These are phyloP conservation scores for Wakefieldia striispora DNA, from an alignment of 768 basidiomycete species.

Conservation along the genomic window DNA sequence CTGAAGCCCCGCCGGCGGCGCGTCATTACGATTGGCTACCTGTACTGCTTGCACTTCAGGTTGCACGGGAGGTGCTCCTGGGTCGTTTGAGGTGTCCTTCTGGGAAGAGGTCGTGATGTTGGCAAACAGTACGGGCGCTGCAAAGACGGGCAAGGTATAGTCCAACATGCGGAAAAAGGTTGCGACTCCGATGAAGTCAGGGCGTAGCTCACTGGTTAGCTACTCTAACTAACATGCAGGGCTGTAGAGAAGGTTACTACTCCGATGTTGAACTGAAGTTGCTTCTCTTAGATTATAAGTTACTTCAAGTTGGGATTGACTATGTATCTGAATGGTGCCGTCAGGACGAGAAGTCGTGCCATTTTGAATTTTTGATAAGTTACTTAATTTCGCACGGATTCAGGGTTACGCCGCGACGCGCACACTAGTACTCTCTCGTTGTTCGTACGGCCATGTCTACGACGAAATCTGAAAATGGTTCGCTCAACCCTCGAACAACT, in stretches of 20 bases:
- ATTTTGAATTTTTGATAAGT: too few relatives aligned
- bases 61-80: conserved; percentile 78
- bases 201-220: too few relatives aligned
- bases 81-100: conserved; percentile 34
- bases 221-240: conserved; percentile 85
- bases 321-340: too few relatives aligned
- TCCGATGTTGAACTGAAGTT: background rate
- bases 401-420: background rate
- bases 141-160: conserved; percentile 66
- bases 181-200: too few relatives aligned
- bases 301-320: too few relatives aligned
- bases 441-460: conserved; percentile 19
- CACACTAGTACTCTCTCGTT: too few relatives aligned
- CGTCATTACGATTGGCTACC: conserved; percentile 62
- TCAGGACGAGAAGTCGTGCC: too few relatives aligned
- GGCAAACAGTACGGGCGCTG: conserved; percentile 49
- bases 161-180: too few relatives aligned
- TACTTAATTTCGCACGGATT: too few relatives aligned
- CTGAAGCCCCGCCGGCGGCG: conserved; percentile 89
- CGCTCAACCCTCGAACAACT: conserved; percentile 69
- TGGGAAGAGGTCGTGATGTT: conserved; percentile 40
- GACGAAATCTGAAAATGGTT: conserved; percentile 20
- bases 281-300: too few relatives aligned
- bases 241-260: conserved; percentile 64
- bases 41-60: conserved; percentile 71